These are phyloP conservation scores for Fomes fomentarius DNA, from an alignment of 1,284 basidiomycete species.

Conservation along the genomic window DNA sequence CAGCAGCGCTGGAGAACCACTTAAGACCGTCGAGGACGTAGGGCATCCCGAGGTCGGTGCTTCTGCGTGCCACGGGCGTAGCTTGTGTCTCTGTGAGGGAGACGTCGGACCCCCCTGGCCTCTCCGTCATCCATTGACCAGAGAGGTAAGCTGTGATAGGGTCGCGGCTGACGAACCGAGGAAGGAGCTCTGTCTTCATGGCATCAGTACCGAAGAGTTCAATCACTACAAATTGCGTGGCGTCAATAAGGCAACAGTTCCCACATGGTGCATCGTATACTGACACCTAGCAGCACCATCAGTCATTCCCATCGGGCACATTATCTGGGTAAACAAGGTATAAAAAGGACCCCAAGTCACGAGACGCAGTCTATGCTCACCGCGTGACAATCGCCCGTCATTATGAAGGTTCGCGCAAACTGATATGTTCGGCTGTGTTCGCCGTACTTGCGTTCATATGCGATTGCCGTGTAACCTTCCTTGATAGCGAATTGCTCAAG, in stretches of 20 bases:
- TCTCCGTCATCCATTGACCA: constrained; percentile 88
- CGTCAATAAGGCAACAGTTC: not conserved
- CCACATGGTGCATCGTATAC: not conserved
- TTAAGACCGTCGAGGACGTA: constrained; percentile 73
- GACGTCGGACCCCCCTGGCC: constrained; percentile 78
- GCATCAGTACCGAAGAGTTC: constrained; percentile 63
- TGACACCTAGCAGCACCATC: constrained; percentile 67
- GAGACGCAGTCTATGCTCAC: constrained; percentile 38
- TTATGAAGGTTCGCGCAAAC: constrained; percentile 63
- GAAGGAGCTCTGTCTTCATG: constrained; percentile 60
- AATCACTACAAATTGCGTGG: constrained; percentile 48
- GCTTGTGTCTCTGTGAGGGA: constrained; percentile 75
- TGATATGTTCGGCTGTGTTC: constrained; percentile 61
- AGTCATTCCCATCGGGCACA: constrained; percentile 78
- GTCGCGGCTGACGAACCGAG: constrained; percentile 62
- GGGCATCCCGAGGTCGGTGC: constrained; percentile 47
- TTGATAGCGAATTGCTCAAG: constrained; percentile 68
- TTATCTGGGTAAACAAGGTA: constrained; percentile 42
- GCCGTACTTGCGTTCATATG: constrained; percentile 59
- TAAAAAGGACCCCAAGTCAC: too few relatives aligned
- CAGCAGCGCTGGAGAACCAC: constrained; percentile 86
- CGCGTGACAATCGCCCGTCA: constrained; percentile 62
- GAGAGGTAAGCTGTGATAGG: constrained; percentile 65
- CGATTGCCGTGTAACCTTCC: constrained; percentile 69
- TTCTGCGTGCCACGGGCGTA: constrained; percentile 30